These are phyloP conservation scores for Starmerella geochares DNA, from an alignment of 805 yeast species.

Conservation along the genomic window DNA sequence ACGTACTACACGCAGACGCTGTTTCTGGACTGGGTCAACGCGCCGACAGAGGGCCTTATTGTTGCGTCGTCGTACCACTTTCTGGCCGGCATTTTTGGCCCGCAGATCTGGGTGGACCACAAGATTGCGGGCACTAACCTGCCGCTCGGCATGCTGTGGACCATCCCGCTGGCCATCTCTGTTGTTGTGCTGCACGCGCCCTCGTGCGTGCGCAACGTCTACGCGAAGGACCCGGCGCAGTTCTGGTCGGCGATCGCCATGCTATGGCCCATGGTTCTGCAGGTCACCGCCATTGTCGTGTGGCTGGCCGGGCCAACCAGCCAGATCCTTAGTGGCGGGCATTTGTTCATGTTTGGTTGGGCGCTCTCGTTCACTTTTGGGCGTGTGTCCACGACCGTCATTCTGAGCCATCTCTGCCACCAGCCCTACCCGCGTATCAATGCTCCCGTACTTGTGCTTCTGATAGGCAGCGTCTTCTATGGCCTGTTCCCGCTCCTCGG, in stretches of 20 bases:
- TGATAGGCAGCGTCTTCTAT: constrained; percentile 32
- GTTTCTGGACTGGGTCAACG: constrained; percentile 72
- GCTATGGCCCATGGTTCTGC: constrained; percentile 56
- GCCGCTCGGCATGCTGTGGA: constrained; percentile 26
- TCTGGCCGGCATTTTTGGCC: constrained; percentile 58
- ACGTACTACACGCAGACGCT: constrained; percentile 82
- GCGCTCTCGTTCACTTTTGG: constrained; percentile 81
- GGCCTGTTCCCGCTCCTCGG: constrained; percentile 45
- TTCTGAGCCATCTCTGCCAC: constrained; percentile 73
- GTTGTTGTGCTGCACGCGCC: constrained; percentile 52
- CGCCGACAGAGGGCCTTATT: constrained; percentile 92
- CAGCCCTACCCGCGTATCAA: constrained; percentile 70
- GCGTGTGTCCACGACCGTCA: constrained; percentile 49
- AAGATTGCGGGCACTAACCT: constrained; percentile 11
- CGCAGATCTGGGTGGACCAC: constrained; percentile 15
- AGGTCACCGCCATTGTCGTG: constrained; percentile 40
- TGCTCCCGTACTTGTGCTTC: constrained; percentile 46
- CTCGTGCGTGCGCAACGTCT: constrained; percentile 47
- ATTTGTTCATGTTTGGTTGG: constrained; percentile 62
- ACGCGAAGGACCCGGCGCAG: constrained; percentile 35
- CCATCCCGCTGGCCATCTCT: constrained; percentile 25
- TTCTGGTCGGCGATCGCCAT: constrained; percentile 26
- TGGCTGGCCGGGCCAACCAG: constrained; percentile 44
- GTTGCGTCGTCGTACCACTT: constrained; percentile 50
- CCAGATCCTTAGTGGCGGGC: constrained; percentile 30